A percentile compares a stretch with the other conserved stretches of the same genome.
These are phyloP conservation scores for Geotrichum macrosporum DNA, from an alignment of 1,139 yeast genomes.

Conservation along the genomic window DNA sequence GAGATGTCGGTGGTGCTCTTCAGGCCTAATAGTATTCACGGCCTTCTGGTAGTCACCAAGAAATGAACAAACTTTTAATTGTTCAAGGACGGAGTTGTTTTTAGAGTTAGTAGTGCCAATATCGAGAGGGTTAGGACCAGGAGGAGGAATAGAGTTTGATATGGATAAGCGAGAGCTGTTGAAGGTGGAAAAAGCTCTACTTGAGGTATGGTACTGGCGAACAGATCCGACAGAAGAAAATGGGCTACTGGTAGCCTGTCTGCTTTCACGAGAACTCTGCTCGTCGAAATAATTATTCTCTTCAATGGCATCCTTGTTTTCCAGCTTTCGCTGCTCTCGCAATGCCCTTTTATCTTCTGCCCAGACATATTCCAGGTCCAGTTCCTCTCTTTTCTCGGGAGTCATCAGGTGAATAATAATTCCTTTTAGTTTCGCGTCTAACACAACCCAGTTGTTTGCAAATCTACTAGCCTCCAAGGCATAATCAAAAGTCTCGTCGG, in stretches of 20 bases:
- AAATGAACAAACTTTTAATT: constrained; percentile 1
- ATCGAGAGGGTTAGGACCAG: not conserved
- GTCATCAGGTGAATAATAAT: constrained; percentile 71
- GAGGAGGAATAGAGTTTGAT: not conserved
- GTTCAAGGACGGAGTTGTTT: not conserved
- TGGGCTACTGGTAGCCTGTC: not conserved
- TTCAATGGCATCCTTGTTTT: constrained; percentile 3
- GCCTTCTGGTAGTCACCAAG: constrained; percentile 19
- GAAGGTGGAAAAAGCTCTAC: not conserved
- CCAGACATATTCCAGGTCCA: constrained; percentile 71
- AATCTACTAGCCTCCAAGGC: constrained; percentile 30
- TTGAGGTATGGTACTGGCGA: constrained; percentile 13
- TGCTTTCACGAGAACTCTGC: not conserved
- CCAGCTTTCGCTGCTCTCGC: constrained; percentile 24
- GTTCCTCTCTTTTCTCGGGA: constrained; percentile 56
- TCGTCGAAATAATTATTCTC: constrained; percentile 3
- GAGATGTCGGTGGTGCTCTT: not conserved
- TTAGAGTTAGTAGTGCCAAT: not conserved
- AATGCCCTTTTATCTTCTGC: constrained; percentile 37
- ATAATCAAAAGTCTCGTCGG: constrained; percentile 24
- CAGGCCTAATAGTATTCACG: not conserved
- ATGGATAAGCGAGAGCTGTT: not conserved
- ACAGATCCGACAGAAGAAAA: constrained; percentile 3
- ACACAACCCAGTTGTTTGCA: constrained; percentile 74
- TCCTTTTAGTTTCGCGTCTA: constrained; percentile 61